Evolutionary conservation across 768 basidiomycete species (phyloP).

Genomic region (Psilocybe subaeruginosa): DNA sequence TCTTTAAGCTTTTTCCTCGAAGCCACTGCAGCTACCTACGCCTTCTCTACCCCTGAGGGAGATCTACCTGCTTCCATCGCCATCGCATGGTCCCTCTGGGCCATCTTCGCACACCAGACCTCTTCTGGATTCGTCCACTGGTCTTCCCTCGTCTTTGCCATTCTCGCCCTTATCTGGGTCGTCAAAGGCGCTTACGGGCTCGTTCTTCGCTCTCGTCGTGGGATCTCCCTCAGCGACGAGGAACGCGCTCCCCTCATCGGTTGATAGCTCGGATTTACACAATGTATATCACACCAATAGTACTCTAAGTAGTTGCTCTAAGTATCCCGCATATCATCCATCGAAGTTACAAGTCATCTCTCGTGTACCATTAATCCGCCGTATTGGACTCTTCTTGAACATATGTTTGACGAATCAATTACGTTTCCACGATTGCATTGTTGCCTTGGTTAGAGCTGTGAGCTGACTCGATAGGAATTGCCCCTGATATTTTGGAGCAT

Average conservation of each 20-base stretch:
- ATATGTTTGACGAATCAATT: not conserved
- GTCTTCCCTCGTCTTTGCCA: constrained; percentile 82
- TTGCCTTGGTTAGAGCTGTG: too few species aligned
- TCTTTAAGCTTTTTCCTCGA: constrained; percentile 84
- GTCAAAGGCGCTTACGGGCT: constrained; percentile 72
- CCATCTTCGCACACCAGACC: constrained; percentile 81
- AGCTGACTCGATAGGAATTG: too few species aligned
- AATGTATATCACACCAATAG: not conserved
- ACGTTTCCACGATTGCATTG: not conserved
- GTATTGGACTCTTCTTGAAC: not conserved
- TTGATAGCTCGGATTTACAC: constrained; percentile 10
- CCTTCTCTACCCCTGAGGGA: constrained; percentile 88
- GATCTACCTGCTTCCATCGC: constrained; percentile 92
- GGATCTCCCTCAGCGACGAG: constrained; percentile 76
- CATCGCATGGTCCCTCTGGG: constrained; percentile 92
- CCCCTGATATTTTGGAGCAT: too few species aligned
- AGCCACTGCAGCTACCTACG: constrained; percentile 90
- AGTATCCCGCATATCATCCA: not conserved
- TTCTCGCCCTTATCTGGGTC: constrained; percentile 85
- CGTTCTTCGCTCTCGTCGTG: constrained; percentile 44
- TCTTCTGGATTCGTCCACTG: constrained; percentile 84
- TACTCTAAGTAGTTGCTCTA: not conserved
- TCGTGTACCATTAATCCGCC: not conserved
- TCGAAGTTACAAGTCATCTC: not conserved
- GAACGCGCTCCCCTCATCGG: constrained; percentile 85